Evolutionary conservation across 768 basidiomycete genomes (phyloP), one percentile per base, ranked within the genome.

Genomic region (Phlebiopsis flavidoalba): DNA sequence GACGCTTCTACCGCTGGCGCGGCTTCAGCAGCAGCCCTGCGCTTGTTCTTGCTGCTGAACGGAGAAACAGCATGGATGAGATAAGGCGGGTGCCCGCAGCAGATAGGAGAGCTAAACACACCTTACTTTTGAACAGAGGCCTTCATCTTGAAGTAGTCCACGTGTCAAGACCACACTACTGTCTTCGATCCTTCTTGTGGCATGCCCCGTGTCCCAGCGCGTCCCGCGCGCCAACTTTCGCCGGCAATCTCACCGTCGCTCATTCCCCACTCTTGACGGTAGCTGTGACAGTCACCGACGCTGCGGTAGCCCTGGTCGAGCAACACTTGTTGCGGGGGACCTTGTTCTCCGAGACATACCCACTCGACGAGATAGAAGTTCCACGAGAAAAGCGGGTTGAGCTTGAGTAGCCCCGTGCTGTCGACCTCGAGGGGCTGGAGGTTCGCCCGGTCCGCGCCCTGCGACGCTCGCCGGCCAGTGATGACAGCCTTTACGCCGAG

Each of bases 271-370:
- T 87, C 66, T 83, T 83, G n/a, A 72, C 73, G 0, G 97, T 99
- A 63, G n/a, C 93, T 95, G 75, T 99, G 97, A 91, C 95, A 96
- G 74, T 99, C 97, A 3, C 97, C 97, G 63, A 99, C 86, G 69
- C 92, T 94, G 67, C 87, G 89, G 78, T 98, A 99, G 3, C 97
- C 97, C 70, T 93, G 85, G 61, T 85, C 85, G 45, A 99, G 82
- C 5, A 99, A 80, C 62, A 82, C 84, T 77, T 99, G 98, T 62
- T 85, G 84, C 2, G 95, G 95, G 0, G 98, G 95, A 49, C 83
- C 75, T 74, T 98, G 84, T 61, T 83, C 79, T 47, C 84, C 84
- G 63, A 96, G 80, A 31, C 26, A 31, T 72, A 98, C 95, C 72
- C 84, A 87, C 63, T 97, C 88, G 17, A 98, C 91, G 45, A 91